phyloP scores from a whole-genome alignment of 495 filamentous ascomycete genomes.

The Ascodesmis nigricans region DNA sequence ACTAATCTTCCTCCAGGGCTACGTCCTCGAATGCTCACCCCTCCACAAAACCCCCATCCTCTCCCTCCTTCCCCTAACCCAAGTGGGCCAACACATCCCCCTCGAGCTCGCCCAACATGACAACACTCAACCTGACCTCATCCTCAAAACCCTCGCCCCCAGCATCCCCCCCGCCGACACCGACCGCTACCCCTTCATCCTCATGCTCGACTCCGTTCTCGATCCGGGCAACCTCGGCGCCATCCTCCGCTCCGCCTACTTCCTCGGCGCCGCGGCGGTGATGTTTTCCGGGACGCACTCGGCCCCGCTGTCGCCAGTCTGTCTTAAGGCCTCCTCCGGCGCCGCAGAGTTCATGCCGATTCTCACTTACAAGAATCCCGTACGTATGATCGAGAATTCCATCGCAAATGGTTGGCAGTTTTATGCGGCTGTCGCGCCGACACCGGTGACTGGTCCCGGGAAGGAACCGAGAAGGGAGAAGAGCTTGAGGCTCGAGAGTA shows the following conservation, averaged over 20 bases:
- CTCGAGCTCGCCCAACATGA: slow-evolving; percentile 45
- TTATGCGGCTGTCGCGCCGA: slow-evolving; percentile 51
- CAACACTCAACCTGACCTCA: not conserved
- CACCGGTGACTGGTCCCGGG: slow-evolving; percentile 14
- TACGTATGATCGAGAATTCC: slow-evolving; percentile 44
- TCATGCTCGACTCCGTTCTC: slow-evolving; percentile 64
- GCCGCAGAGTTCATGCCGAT: slow-evolving; percentile 59
- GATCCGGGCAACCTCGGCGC: slow-evolving; percentile 81
- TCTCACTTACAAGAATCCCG: slow-evolving; percentile 39
- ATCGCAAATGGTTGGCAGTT: slow-evolving; percentile 56
- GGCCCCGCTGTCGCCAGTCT: slow-evolving; percentile 48
- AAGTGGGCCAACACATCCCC: too few species aligned
- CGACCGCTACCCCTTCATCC: slow-evolving; percentile 43
- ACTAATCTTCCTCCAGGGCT: slow-evolving; percentile 28
- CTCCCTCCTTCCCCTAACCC: too few species aligned
- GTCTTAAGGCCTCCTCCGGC: slow-evolving; percentile 70
- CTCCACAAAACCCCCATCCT: slow-evolving; percentile 51
- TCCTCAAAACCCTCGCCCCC: slow-evolving; percentile 1
- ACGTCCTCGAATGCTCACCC: slow-evolving; percentile 67
- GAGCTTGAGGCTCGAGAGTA: slow-evolving; percentile 13
- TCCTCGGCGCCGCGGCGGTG: slow-evolving; percentile 61
- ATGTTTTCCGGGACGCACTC: slow-evolving; percentile 35
- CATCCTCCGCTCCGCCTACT: slow-evolving; percentile 68
- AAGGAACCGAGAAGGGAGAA: slow-evolving; percentile 20
- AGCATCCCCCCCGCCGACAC: slow-evolving; percentile 28